Conservation (phyloP, 305 asterid genomes). For the Fraxinus paxiana region DNA sequence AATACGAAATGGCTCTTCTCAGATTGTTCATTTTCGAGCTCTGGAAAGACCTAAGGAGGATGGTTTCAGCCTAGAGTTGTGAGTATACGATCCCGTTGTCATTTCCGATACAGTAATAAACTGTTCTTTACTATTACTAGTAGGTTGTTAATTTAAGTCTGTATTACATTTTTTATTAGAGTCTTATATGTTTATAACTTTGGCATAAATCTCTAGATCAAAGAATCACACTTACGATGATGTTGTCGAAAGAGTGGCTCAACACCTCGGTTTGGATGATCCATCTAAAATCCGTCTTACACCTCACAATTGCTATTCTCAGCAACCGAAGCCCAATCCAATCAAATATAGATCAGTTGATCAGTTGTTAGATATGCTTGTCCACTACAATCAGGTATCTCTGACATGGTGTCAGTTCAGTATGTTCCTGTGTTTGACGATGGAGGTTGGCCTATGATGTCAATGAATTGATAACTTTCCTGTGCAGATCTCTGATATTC, state of each 20-base stretch:
- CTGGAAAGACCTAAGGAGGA: conserved; percentile 47
- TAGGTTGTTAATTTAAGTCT: conserved; percentile 2
- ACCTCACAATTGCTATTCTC: conserved; percentile 60
- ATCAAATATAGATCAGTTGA: conserved; percentile 38
- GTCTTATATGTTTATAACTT: neutral
- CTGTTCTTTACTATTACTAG: neutral
- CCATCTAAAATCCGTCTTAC: conserved; percentile 45
- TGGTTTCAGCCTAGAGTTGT: conserved; percentile 40
- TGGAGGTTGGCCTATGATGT: conserved; percentile 15
- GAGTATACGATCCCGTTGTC: conserved; percentile 20
- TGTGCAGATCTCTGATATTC: conserved; percentile 56
- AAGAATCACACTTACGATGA: conserved; percentile 41
- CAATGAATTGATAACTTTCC: conserved; percentile 12
- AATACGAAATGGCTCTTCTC: conserved; percentile 14
- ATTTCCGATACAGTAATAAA: neutral
- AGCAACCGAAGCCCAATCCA: conserved; percentile 66
- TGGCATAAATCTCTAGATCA: conserved; percentile 28
- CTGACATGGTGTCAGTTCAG: neutral
- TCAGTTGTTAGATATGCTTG: conserved; percentile 40
- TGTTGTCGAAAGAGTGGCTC: conserved; percentile 39
- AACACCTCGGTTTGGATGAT: conserved; percentile 36
- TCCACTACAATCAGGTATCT: conserved; percentile 46
- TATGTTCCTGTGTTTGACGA: neutral
- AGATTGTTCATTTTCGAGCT: conserved; percentile 45
- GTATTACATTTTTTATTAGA: neutral